Base-by-base conservation (phyloP, 23 red algal genomes). In the Gracilaria caudata region DNA sequence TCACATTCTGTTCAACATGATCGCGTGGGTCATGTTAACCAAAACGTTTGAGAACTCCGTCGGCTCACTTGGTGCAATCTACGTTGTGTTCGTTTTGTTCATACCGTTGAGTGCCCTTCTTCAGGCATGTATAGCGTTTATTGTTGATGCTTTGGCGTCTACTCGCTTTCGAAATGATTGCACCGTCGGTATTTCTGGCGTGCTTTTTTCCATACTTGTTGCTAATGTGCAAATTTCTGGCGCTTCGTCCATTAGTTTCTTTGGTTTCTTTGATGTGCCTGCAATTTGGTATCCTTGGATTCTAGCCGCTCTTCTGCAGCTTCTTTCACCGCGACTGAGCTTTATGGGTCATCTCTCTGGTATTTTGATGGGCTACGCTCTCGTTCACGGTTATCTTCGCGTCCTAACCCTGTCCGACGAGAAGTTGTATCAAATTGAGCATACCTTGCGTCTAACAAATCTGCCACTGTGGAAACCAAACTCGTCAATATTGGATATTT, bases 1-100 rank as follows among this genome's bases (percentile, higher is more conserved):
- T 20, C 90, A 93, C 80, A 73, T 93, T 13, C 63, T 93, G 4
- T 74, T 93, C 80, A 93, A 93, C 79, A 58, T 85, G 24, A 61
- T 85, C 35, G 61, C 90, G 11, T 93, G 76, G 79, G 25, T 75
- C 24, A 38, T 85, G 34, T 23, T 93, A n/a, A 40, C 43, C 34
- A 43, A 17, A 5, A 26, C 59, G 51, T 91, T 81, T 38, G 90
- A 93, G 43, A 37, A 56, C 41, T 45, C 75, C n/a, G 64, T 84
- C n/a, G 79, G 80, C 0, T 79, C 90, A 9, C 55, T 93, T 11
- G 45, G 46, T 38, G 73, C 75, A 14, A 6, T 68, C 12, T 92
- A 86, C 76, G 7, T 74, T 11, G 73, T 83, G 9, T 64, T 93
- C 39, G 71, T 92, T 8, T 54, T 93, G 2, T 46, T 87, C 24